These are phyloP conservation scores for Aureobasidium sp. DNA, from an alignment of 2,329 filamentous ascomycete genomes.

Conservation along the genomic window DNA sequence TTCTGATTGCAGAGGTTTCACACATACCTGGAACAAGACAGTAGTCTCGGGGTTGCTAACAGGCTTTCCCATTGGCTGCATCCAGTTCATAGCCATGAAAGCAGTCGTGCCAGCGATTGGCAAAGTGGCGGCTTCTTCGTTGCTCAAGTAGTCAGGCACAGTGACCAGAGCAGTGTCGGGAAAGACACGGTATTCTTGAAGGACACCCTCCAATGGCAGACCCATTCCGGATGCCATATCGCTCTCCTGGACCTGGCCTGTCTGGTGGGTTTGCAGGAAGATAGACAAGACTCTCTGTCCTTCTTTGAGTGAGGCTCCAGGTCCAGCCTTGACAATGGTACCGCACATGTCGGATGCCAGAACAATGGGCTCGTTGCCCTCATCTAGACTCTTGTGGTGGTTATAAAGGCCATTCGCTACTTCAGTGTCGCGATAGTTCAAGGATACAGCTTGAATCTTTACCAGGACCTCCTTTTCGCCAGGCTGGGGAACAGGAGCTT, in stretches of 20 bases:
- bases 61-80: constrained; percentile 47
- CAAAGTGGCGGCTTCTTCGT: constrained; percentile 32
- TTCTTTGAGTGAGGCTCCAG: constrained; percentile 19
- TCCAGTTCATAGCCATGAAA: constrained; percentile 56
- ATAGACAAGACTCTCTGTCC: constrained; percentile 33
- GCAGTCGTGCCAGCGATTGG: constrained; percentile 42
- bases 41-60: constrained; percentile 33
- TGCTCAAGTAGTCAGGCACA: constrained; percentile 33
- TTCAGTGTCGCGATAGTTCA: constrained; percentile 50
- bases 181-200: constrained; percentile 38
- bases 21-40: constrained; percentile 28
- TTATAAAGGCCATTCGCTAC: constrained; percentile 60
- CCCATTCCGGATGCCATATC: constrained; percentile 46
- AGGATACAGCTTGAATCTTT: constrained; percentile 44
- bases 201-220: constrained; percentile 38
- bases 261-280: constrained; percentile 49
- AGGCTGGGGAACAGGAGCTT: constrained; percentile 18
- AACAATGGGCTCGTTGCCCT: constrained; percentile 41
- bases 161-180: constrained; percentile 33
- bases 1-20: background rate
- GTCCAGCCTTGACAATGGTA: constrained; percentile 41
- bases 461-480: constrained; percentile 39
- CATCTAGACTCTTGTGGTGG: constrained; percentile 51
- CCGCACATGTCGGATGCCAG: constrained; percentile 68
- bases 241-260: constrained; percentile 31